Evolutionary conservation across 495 filamentous ascomycete species (phyloP), one percentile per base, ranked within the genome.

Genomic region (Jackrogersella multiformis): DNA sequence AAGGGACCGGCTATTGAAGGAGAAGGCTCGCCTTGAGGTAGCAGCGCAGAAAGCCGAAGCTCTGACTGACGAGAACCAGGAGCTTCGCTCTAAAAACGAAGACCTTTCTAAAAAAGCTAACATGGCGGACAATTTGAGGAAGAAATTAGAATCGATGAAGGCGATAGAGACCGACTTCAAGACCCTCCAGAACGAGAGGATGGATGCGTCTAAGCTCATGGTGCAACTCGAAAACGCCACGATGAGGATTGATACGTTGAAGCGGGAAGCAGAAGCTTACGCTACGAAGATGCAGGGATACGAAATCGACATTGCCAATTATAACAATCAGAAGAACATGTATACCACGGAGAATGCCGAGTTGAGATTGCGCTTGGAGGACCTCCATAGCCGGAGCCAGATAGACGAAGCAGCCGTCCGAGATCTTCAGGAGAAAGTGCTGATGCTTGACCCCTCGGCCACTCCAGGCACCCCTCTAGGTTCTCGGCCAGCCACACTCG

Each of bases 51-150:
- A 78, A 36, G 77, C 85, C 6, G 74, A 79, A 49, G 68, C 78
- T 30, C 68, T 81, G 16, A 72, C 82, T 34, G 84, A 86, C 68
- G 83, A 89, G 67, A 76, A 89, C 32, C 80, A 85, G 46, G 85
- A 91, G 59, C 83, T 94, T 35, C 89, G 88, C 60, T 87, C 85
- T 15, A 88, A 93, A 51, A 87, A 88, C 35, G 89, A 89, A 56
- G 87, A 92, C 61, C 84, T 94, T 6, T 80, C 85, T n/a, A 90
- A 90, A 75, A 92, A 92, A 73, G 89, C 92, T 23, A 96, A 92
- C 68, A 87, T 85, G 13, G 84, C 86, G 0, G 90, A 92, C 57
- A 89, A 91, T 60, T 89, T 89, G 67, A 86, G 88, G 64, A 87
- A 90, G 71, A 93, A 94, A 74, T 78, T 92, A 18, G 86, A 94